phyloP scores from a whole-genome alignment of 2,329 filamentous ascomycete species.

The Penicillium aurantiogriseum region DNA sequence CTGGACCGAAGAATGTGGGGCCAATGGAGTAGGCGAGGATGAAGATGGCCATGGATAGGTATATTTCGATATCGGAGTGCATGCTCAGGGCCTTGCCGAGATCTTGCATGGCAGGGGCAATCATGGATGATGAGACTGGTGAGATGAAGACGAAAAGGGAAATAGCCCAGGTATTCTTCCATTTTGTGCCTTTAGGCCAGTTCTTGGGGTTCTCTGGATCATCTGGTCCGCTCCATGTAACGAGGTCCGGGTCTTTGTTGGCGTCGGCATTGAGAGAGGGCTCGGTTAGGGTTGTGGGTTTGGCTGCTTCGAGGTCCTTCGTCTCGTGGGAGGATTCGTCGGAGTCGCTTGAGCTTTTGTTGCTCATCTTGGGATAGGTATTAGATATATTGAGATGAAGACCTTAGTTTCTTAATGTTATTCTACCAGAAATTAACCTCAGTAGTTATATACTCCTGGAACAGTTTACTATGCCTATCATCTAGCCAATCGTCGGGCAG shows the following conservation, averaged over 20 bases:
- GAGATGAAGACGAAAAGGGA: conserved; percentile 22
- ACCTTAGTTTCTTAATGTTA: not conserved
- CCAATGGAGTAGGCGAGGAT: conserved; percentile 52
- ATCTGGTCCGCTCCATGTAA: conserved; percentile 10
- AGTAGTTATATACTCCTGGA: not conserved
- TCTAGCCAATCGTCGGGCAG: not conserved
- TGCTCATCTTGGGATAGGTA: not conserved
- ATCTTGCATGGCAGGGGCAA: conserved; percentile 47
- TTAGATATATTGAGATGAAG: not conserved
- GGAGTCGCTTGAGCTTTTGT: not conserved
- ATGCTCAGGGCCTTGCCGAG: conserved; percentile 55
- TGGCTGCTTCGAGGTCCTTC: not conserved
- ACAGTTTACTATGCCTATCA: not conserved
- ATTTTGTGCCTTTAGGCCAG: conserved; percentile 9
- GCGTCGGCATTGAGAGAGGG: not conserved
- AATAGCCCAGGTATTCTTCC: not conserved
- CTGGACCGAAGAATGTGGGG: conserved; percentile 48
- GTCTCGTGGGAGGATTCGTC: not conserved
- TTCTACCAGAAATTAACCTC: not conserved
- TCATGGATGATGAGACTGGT: conserved; percentile 59
- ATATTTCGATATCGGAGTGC: conserved; percentile 36
- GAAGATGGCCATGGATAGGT: conserved; percentile 43
- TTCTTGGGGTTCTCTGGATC: conserved; percentile 13
- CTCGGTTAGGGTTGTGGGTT: not conserved
- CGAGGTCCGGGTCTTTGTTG: conserved; percentile 2